These are phyloP conservation scores for Lactifluus volemus DNA, from an alignment of 768 basidiomycete species.

Conservation along the genomic window DNA sequence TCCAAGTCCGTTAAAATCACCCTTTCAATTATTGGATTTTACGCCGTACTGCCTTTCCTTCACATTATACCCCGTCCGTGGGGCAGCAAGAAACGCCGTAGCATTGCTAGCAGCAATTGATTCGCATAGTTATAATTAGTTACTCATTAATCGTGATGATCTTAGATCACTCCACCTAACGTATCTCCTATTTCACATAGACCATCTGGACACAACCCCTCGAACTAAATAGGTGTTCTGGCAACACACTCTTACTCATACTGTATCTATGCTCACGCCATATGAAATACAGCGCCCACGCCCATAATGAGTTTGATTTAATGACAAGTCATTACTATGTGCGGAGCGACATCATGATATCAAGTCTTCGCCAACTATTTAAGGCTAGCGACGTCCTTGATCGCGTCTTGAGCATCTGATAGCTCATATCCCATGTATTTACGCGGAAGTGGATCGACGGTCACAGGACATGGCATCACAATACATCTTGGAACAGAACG, in stretches of 20 bases:
- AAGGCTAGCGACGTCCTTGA: not conserved
- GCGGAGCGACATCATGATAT: not conserved
- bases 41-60: constrained; percentile 4
- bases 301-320: not conserved
- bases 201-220: not conserved
- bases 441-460: not conserved
- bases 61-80: constrained; percentile 2
- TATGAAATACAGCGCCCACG: not conserved
- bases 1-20: constrained; percentile 9
- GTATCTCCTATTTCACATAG: not conserved
- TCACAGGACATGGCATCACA: not conserved
- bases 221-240: not conserved
- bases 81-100: not conserved
- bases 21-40: constrained; percentile 6
- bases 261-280: not conserved
- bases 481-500: not conserved
- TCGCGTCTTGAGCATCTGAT: not conserved
- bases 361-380: not conserved
- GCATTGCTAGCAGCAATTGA: not conserved
- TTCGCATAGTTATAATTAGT: not conserved
- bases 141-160: not conserved
- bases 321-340: no score
- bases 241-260: not conserved
- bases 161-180: not conserved
- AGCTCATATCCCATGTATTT: not conserved